Conservation (phyloP, 441 rosid genomes). For the Adansonia madagascariensis region DNA sequence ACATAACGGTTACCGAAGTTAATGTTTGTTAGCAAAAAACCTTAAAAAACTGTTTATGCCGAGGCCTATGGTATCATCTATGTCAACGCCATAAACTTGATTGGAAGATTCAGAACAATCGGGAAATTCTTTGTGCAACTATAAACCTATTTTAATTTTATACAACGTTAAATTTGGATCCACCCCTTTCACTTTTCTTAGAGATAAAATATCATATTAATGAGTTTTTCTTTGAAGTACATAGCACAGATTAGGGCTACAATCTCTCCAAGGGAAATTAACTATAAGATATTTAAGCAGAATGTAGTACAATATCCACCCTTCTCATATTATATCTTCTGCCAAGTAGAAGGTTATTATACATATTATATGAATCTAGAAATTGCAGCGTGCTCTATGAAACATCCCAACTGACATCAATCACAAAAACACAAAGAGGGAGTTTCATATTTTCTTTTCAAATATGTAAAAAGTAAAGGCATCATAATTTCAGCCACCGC, state of each 20-base stretch:
- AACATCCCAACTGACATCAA: background rate
- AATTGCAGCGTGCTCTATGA: background rate
- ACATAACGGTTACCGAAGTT: constrained; percentile 23
- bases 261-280: background rate
- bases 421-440: background rate
- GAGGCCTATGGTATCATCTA: constrained; percentile 12
- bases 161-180: background rate
- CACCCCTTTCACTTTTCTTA: background rate
- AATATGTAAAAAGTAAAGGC: background rate
- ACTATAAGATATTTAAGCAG: background rate
- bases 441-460: background rate
- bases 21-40: constrained; percentile 11
- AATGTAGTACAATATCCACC: background rate
- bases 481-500: constrained; percentile 10
- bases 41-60: background rate
- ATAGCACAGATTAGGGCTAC: background rate
- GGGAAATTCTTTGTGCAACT: constrained; percentile 15
- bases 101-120: constrained; percentile 26
- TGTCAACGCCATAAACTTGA: constrained; percentile 24
- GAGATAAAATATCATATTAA: background rate
- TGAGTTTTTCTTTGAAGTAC: background rate
- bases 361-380: background rate
- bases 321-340: background rate
- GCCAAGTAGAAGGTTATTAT: constrained; percentile 21
- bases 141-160: background rate